These are phyloP conservation scores for Corniculantispora saksenae DNA, from an alignment of 2,329 filamentous ascomycete species.

Conservation along the genomic window DNA sequence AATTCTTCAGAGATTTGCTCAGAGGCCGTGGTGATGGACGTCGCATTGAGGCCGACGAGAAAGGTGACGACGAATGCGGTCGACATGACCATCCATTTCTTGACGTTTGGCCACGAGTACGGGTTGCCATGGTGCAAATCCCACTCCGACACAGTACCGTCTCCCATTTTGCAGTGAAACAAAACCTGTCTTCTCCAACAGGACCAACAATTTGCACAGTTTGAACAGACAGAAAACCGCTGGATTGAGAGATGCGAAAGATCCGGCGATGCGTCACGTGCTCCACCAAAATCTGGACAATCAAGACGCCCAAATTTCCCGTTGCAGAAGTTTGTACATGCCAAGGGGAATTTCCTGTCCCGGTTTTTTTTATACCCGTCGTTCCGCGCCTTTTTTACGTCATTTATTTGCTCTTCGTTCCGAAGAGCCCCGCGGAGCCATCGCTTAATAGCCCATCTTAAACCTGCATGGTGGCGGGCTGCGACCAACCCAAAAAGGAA, in stretches of 20 bases:
- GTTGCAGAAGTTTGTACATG: not conserved
- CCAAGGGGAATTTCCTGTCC: not conserved
- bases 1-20: slow-evolving; percentile 14
- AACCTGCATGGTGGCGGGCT: too few species aligned
- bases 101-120: slow-evolving; percentile 11
- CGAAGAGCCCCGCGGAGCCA: too few species aligned
- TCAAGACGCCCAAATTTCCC: not conserved
- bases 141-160: slow-evolving; percentile 1
- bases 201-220: too few species aligned
- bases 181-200: not conserved
- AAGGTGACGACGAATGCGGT: slow-evolving; percentile 17
- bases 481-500: too few species aligned
- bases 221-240: not conserved
- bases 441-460: too few species aligned
- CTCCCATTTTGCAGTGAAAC: not conserved
- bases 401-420: too few species aligned
- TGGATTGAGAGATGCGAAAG: not conserved
- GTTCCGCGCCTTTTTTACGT: too few species aligned
- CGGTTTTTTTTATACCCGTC: not conserved
- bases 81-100: slow-evolving; percentile 20
- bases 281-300: not conserved
- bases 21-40: slow-evolving; percentile 20
- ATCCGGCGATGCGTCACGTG: not conserved
- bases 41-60: slow-evolving; percentile 21
- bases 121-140: slow-evolving; percentile 14